A percentile compares a stretch with the other conserved stretches of the same genome.
Conservation (phyloP, 768 basidiomycete genomes). For the Leccinum aurantiacum region DNA sequence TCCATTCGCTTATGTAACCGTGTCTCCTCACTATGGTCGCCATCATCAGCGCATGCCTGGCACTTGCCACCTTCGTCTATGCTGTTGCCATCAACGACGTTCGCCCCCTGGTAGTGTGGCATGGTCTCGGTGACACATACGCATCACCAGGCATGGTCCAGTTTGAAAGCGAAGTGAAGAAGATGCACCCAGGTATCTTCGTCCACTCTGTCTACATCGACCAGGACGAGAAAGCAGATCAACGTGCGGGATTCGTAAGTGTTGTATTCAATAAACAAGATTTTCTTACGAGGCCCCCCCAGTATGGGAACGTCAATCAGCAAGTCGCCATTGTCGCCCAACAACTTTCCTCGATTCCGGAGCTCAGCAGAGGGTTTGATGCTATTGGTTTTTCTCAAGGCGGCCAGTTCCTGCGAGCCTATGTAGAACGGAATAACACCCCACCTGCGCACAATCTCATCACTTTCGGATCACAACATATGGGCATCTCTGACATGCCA, state of each 20-base stretch:
- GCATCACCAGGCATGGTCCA: slow-evolving; percentile 70
- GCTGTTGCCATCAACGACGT: slow-evolving; percentile 18
- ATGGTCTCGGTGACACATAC: slow-evolving; percentile 81
- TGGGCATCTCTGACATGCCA: slow-evolving; percentile 81
- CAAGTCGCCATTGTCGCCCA: slow-evolving; percentile 65
- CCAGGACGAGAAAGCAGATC: slow-evolving; percentile 59
- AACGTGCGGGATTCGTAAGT: slow-evolving; percentile 72
- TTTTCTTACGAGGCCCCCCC: slow-evolving; percentile 5
- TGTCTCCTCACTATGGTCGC: slow-evolving; percentile 12
- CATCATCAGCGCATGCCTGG: slow-evolving; percentile 16
- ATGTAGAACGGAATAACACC: slow-evolving; percentile 70
- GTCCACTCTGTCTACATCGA: slow-evolving; percentile 73
- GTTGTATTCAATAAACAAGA: background rate
- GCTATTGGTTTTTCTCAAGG: slow-evolving; percentile 90
- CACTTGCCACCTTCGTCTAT: slow-evolving; percentile 10
- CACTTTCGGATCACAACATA: slow-evolving; percentile 86
- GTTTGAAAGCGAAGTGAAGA: slow-evolving; percentile 57
- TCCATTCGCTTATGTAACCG: slow-evolving; percentile 7
- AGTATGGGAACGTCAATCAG: slow-evolving; percentile 79
- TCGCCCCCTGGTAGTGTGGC: slow-evolving; percentile 74
- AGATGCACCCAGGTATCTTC: slow-evolving; percentile 72
- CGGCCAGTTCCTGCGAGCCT: slow-evolving; percentile 86
- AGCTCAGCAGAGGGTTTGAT: slow-evolving; percentile 73
- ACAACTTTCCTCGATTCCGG: slow-evolving; percentile 62
- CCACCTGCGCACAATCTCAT: slow-evolving; percentile 80